phyloP scores from a whole-genome alignment of 2,329 filamentous ascomycete genomes.

The Cordyceps cicadae region DNA sequence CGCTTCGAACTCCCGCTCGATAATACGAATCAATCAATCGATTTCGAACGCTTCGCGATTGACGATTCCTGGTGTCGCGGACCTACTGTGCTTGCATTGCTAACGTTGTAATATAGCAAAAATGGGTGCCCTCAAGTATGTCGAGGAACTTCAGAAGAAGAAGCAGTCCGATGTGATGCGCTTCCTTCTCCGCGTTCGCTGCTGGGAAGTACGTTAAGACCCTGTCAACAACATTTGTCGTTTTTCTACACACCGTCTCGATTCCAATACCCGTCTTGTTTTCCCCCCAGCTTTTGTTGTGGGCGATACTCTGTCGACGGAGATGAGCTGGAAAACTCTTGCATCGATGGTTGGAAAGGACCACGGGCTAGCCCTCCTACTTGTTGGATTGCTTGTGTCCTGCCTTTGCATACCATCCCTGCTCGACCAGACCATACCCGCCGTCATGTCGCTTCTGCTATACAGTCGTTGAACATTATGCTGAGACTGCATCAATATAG shows the following conservation, averaged over 20 bases:
- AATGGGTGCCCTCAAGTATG: conserved; percentile 99
- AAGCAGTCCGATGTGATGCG: conserved; percentile 99
- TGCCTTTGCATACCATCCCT: background rate
- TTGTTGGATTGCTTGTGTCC: background rate
- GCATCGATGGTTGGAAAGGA: background rate
- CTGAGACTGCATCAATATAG: conserved; percentile 99
- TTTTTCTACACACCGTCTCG: conserved; percentile 14
- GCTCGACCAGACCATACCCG: background rate
- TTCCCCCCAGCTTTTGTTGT: conserved; percentile 2
- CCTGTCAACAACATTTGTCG: conserved; percentile 18
- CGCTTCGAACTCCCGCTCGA: background rate
- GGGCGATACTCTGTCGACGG: conserved; percentile 11
- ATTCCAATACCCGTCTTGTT: conserved; percentile 6
- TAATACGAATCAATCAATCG: background rate
- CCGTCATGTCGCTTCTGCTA: conserved; percentile 46
- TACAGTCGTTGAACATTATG: conserved; percentile 99
- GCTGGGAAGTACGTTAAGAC: conserved; percentile 89
- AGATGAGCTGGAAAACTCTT: background rate
- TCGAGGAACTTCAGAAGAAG: conserved; percentile 99
- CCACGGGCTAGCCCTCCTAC: background rate
- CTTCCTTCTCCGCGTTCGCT: conserved; percentile 99
- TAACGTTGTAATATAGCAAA: conserved; percentile 40
- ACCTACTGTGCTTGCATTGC: conserved; percentile 13
- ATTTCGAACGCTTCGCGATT: conserved; percentile 2
- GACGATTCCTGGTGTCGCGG: background rate